phyloP scores from a whole-genome alignment of 164 flowering plant genomes.

The Houttuynia cordata region DNA sequence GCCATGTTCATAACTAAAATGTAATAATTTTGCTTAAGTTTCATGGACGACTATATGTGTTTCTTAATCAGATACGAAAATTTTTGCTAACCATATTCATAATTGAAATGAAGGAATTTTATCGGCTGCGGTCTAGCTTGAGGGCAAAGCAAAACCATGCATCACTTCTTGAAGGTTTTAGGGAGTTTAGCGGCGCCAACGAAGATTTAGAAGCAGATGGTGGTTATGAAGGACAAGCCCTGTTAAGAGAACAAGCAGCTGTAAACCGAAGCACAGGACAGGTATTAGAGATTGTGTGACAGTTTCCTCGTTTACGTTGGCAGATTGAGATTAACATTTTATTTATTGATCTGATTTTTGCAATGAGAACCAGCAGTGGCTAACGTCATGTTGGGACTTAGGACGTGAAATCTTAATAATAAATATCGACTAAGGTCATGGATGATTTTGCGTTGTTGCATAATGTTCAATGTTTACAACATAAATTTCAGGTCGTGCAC shows the following conservation, averaged over 20 bases:
- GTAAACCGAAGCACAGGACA: conserved; percentile 72
- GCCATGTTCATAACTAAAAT: too few relatives aligned
- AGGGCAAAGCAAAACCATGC: conserved; percentile 86
- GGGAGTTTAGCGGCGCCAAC: conserved; percentile 73
- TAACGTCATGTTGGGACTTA: not conserved
- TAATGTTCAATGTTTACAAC: too few relatives aligned
- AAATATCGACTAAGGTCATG: too few relatives aligned
- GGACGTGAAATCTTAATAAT: too few relatives aligned
- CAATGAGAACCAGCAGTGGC: not conserved
- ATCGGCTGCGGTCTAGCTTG: conserved; percentile 66
- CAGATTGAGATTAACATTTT: too few relatives aligned
- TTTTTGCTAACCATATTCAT: too few relatives aligned
- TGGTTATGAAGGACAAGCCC: conserved; percentile 48
- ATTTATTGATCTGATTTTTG: not conserved
- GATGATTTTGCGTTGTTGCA: too few relatives aligned
- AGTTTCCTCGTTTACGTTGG: not conserved
- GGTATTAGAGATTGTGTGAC: conserved; percentile 24
- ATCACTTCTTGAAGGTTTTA: conserved; percentile 74
- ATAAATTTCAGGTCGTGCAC: too few relatives aligned
- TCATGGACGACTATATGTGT: not conserved
- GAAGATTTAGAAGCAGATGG: conserved; percentile 72
- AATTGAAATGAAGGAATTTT: conserved; percentile 60
- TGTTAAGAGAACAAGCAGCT: conserved; percentile 72
- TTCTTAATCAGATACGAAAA: too few relatives aligned
- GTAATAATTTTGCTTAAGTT: too few relatives aligned